Base-by-base conservation (phyloP, 2,329 filamentous ascomycete species). In the Phialophora verrucosa region DNA sequence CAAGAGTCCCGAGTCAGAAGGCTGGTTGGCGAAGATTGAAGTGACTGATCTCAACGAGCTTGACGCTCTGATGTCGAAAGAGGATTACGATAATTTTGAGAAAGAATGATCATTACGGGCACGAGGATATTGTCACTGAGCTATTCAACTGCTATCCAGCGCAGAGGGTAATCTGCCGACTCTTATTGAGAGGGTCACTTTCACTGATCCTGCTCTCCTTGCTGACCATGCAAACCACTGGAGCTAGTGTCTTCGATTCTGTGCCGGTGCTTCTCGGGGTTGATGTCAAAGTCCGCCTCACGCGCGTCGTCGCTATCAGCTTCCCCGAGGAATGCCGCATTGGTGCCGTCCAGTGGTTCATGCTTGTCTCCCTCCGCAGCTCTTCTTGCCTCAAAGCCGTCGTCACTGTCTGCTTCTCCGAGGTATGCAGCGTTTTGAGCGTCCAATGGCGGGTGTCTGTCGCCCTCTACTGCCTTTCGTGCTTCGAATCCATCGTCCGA, bases 21-120 rank as follows among this genome's bases (percentile, higher is more conserved):
- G 92, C 70, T 99, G 95, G 95, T 90, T 99, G 77, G 93, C 90
- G 64, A 94, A 92, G 87, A 88, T 98, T 69, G 84, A 91, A 80
- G 84, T 98, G 57, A 84, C 82, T 70, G 90, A 92, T 77, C 77
- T 82, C 69, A 83, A 86, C 76, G 90, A 95, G 80, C 77, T 93
- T 72, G 90, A 96, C 70, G 80, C 77, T 11, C 83, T 97, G 76
- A 91, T 98, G 91, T 89, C 88, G 75, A 84, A 83, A 68, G 87
- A 89, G 74, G 88, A 87, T 70, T 98, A 99, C 82, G 89, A 89
- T 81, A 83, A 83, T 47, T 93, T 93, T 76, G 91, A 70, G 55
- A 70, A 70, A 59, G 68, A 70, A 53, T 70, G 58, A 66, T 35
- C 14, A 5, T 44, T 12, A 47, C 44, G 10, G 25, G 29, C 23